A percentile compares a stretch with the other conserved stretches of the same genome.
Evolutionary conservation across 2,329 filamentous ascomycete species (phyloP).

Genomic region (Aureobasidium sp.): DNA sequence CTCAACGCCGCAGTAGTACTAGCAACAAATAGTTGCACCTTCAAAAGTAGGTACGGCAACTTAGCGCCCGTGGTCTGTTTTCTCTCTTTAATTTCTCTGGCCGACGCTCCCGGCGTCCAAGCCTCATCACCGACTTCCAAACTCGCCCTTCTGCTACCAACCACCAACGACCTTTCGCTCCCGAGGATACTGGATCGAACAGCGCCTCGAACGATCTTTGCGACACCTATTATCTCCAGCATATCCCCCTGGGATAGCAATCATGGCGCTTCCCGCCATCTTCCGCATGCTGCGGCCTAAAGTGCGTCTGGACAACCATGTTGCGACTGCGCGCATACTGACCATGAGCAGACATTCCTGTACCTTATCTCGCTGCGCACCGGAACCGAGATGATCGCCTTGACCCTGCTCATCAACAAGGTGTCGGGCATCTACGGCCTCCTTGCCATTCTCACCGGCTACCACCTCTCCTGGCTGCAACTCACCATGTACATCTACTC

Average conservation of each 20-base stretch:
- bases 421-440: conserved; percentile 84
- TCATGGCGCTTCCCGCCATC: conserved; percentile 16
- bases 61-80: conserved; percentile 1
- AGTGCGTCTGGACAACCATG: not conserved
- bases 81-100: conserved; percentile 2
- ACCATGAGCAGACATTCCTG: conserved; percentile 46
- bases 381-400: conserved; percentile 73
- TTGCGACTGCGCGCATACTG: not conserved
- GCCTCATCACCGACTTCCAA: not conserved
- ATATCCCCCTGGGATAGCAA: not conserved
- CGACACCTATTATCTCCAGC: not conserved
- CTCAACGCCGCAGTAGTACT: too few species aligned
- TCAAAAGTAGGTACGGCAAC: not conserved
- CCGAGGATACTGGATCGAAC: not conserved
- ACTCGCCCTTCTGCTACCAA: not conserved
- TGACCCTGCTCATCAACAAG: conserved; percentile 84
- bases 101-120: not conserved
- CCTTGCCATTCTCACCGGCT: conserved; percentile 80
- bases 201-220: not conserved
- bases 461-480: conserved; percentile 71
- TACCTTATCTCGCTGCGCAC: conserved; percentile 79
- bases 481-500: conserved; percentile 90
- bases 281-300: conserved; percentile 16
- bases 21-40: not conserved
- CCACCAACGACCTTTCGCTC: not conserved